phyloP scores from a whole-genome alignment of 116 monocot species.

The Posidonia oceanica region DNA sequence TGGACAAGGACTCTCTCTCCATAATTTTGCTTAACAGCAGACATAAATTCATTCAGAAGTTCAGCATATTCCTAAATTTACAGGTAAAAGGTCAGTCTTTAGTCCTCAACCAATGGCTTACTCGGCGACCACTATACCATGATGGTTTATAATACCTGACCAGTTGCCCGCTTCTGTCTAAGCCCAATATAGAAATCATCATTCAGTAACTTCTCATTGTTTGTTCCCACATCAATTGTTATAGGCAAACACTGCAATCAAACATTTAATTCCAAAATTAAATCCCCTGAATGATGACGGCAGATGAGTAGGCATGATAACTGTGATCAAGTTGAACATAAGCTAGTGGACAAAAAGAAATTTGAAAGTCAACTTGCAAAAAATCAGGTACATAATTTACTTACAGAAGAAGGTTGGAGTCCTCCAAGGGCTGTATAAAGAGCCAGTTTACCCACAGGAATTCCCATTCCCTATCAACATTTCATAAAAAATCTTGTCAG shows the following conservation, averaged over 20 bases:
- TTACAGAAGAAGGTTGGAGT: slow-evolving; percentile 75
- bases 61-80: slow-evolving; percentile 62
- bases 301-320: background rate
- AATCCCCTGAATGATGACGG: background rate
- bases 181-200: slow-evolving; percentile 96
- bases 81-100: background rate
- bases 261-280: background rate
- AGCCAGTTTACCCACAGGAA: slow-evolving; percentile 89
- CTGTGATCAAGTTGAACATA: background rate
- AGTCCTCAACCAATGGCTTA: no score
- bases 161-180: slow-evolving; percentile 78
- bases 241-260: slow-evolving; percentile 74
- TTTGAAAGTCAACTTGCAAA: background rate
- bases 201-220: slow-evolving; percentile 71
- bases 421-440: slow-evolving; percentile 95
- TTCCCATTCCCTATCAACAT: slow-evolving; percentile 81
- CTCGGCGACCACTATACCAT: background rate
- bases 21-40: slow-evolving; percentile 83
- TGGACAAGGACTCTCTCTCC: slow-evolving; percentile 85
- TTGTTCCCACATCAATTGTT: slow-evolving; percentile 96
- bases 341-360: background rate
- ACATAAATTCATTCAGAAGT: slow-evolving; percentile 82
- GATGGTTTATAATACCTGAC: slow-evolving; percentile 34
- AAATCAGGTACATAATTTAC: slow-evolving; percentile 1
- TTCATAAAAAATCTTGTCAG: background rate